Evolutionary conservation across 306 rosid species (phyloP), one percentile per base, ranked within the genome.

Genomic region (Rosa lucieae): DNA sequence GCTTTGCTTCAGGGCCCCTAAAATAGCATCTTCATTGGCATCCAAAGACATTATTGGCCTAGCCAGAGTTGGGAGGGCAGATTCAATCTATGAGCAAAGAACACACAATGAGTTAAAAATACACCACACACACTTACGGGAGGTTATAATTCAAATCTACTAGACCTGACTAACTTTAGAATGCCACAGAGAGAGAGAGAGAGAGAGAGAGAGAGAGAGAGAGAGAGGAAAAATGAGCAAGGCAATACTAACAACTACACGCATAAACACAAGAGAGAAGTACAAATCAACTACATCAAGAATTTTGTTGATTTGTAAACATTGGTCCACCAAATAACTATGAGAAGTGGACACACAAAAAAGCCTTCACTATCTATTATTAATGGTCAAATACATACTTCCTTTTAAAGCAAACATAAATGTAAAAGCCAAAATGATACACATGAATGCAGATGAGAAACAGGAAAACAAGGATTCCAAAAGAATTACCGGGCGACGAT

Each of bases 11-110:
- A 95, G 97, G 40, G 93, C 87, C 70, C 97, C 98, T 73, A 95
- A 81, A 66, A 95, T 80, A 72, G 97, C 98, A 91, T 95, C 99
- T 89, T 95, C 99, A 88, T 88, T 95, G 80, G 96, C 98, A 89
- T 95, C 98, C 77, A 95, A 85, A 78, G 99, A 95, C 99, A 95
- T 95, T 67, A 95, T 95, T 3, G 99, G 99, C 90, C 97, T 93
- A 18, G 98, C 96, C 79, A 95, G 84, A 79, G 89, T 89, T 70
- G 99, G 99, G 77, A 95, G 96, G 74, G 94, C 99, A 72, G 99
- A 93, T 88, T 95, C 99, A 90, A 95, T 92, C 99, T 95, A 82
- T 56, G 66, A 73, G 44, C 43, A 78, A 74, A 86, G 65, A 70
- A 77, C 40, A 79, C n/a, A 62, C 47, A 77, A 65, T 58, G 67